Evolutionary conservation across 2,329 filamentous ascomycete genomes (phyloP), one percentile per base, ranked within the genome.

Genomic region (Graphiopsis chlorocephala): DNA sequence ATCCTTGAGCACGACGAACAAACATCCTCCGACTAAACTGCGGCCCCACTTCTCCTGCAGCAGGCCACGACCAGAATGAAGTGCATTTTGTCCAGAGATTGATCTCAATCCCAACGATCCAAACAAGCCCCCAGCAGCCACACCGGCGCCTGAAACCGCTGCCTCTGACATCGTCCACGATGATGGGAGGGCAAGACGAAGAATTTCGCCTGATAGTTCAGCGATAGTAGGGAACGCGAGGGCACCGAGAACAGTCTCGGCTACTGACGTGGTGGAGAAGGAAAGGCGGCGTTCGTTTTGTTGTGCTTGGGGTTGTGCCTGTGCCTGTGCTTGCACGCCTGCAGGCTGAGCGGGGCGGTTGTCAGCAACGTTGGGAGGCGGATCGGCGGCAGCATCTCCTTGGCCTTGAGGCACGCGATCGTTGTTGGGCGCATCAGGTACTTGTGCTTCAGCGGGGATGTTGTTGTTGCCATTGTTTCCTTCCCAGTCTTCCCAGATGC

Each of bases 11-110:
- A 97, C 88, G 17, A 98, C 88, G 72, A 94, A 97, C 23, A 96
- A 79, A 74, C 92, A 95, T 0, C 95, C 95, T 1, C 95, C 95
- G 1, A 95, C 84, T 2, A 99, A 82, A 72, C 91, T 97, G 64
- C 95, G 84, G 0, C 93, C 95, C 92, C 95, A 98, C 65, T 89
- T 87, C 70, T 90, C 86, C 73, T 95, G 91, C 33, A 99, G 77
- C 28, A 98, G 81, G 11, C 70, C 66, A 28, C 60, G 55, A 20
- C 50, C 11, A 31, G 50, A 20, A 17, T 28, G 50, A n/a, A 53
- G 28, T 11, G 29, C 23, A 20, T 26, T 53, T 14, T 26, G 11
- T 17, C 50, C 50, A n/a, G 50, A 29, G 28, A 29, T 28, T 23
- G 50, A 31, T n/a, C 50, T 53, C 50, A 53, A 31, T n/a, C 50